Conservation (phyloP, 192 early-diverging fungal genomes). For the Coemansia sp. region DNA sequence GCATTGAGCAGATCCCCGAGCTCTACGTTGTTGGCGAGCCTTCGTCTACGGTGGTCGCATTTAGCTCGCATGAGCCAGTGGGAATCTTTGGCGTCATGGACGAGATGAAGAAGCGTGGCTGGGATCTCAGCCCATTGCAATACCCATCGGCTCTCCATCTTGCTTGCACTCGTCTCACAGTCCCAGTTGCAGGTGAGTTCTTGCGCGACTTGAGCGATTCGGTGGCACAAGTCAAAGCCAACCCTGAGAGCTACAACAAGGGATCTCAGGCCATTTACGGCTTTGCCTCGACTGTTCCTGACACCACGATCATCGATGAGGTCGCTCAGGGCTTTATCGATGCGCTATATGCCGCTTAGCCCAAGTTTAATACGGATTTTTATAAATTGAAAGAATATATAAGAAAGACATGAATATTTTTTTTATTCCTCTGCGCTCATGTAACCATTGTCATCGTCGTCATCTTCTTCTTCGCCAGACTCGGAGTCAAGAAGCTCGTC, state of each 20-base stretch:
- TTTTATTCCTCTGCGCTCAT: conserved; percentile 28
- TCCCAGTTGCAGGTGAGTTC: conserved; percentile 70
- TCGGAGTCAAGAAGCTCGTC: conserved; percentile 49
- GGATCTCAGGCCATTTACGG: conserved; percentile 92
- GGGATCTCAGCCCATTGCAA: conserved; percentile 89
- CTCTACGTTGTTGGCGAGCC: conserved; percentile 89
- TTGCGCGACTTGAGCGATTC: conserved; percentile 77
- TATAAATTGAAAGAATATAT: not conserved
- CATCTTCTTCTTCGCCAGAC: conserved; percentile 16
- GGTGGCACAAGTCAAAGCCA: conserved; percentile 66
- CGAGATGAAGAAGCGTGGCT: conserved; percentile 76
- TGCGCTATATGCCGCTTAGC: conserved; percentile 70
- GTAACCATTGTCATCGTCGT: conserved; percentile 22
- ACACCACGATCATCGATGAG: conserved; percentile 83
- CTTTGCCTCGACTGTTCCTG: conserved; percentile 86
- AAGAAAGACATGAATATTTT: not conserved
- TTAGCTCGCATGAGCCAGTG: conserved; percentile 67
- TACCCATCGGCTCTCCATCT: conserved; percentile 89
- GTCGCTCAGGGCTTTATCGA: conserved; percentile 89
- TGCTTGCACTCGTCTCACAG: conserved; percentile 84
- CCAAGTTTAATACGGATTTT: not conserved
- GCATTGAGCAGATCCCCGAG: conserved; percentile 63
- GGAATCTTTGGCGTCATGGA: conserved; percentile 88
- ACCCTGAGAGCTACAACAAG: conserved; percentile 70
- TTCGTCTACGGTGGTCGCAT: conserved; percentile 78